A percentile compares a stretch with the other conserved stretches of the same genome.
These are phyloP conservation scores for Penicillium simplicissimum DNA, from an alignment of 495 filamentous ascomycete species.

Conservation along the genomic window DNA sequence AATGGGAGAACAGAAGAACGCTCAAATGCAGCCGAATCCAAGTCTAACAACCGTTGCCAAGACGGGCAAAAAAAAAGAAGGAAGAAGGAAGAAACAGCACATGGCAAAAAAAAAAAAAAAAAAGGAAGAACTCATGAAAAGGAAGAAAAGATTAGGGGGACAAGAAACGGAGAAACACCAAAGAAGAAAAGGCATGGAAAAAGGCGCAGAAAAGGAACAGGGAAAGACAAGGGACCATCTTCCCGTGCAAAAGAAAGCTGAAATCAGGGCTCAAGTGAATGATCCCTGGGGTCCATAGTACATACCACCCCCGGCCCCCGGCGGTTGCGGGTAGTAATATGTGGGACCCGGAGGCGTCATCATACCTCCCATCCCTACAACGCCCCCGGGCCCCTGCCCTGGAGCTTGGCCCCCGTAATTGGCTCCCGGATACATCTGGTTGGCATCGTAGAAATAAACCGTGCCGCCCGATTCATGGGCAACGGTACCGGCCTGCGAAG, in stretches of 20 bases:
- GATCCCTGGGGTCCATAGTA: slow-evolving; percentile 67
- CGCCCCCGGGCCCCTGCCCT: slow-evolving; percentile 52
- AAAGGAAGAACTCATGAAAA: slow-evolving; percentile 5
- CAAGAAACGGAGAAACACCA: background rate
- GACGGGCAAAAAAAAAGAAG: slow-evolving; percentile 15
- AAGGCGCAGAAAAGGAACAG: slow-evolving; percentile 3
- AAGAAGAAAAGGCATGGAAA: slow-evolving; percentile 13
- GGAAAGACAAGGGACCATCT: slow-evolving; percentile 13
- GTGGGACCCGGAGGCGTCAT: slow-evolving; percentile 68
- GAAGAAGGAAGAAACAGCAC: slow-evolving; percentile 6
- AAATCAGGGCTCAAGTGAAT: background rate
- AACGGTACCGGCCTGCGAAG: slow-evolving; percentile 65
- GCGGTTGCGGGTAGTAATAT: slow-evolving; percentile 73
- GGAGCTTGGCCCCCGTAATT: slow-evolving; percentile 51
- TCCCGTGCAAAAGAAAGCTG: slow-evolving; percentile 5
- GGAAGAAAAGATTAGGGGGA: slow-evolving; percentile 7
- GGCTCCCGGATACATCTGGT: slow-evolving; percentile 59
- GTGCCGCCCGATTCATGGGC: slow-evolving; percentile 93
- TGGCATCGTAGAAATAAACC: slow-evolving; percentile 88
- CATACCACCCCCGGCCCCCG: slow-evolving; percentile 33
- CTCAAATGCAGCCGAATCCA: slow-evolving; percentile 44
- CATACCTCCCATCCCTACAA: slow-evolving; percentile 77
- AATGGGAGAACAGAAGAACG: slow-evolving; percentile 27
- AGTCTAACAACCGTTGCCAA: slow-evolving; percentile 23
- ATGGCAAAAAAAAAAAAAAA: slow-evolving; percentile 14